phyloP scores from a whole-genome alignment of 257 asterid genomes.

The Knoxia roxburghii region DNA sequence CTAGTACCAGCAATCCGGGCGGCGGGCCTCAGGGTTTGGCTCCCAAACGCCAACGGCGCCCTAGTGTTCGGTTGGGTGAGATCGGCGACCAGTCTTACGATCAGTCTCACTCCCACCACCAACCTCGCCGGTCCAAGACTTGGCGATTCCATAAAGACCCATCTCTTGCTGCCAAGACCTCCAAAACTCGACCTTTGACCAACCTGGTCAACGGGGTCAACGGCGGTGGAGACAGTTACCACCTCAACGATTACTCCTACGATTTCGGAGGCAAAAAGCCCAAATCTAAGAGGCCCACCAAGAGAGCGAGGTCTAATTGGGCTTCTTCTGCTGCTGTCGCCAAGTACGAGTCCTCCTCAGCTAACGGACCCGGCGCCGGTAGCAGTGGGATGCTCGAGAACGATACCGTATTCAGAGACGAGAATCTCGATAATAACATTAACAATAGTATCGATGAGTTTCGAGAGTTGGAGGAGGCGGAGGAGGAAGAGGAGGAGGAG shows the following conservation, averaged over 20 bases:
- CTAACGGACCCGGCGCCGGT: slow-evolving; percentile 19
- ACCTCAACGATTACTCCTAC: slow-evolving; percentile 16
- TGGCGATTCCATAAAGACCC: slow-evolving; percentile 88
- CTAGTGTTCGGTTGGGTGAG: slow-evolving; percentile 96
- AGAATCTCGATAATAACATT: slow-evolving; percentile 23
- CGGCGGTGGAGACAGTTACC: slow-evolving; percentile 15
- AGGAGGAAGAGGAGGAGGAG: slow-evolving; percentile 31
- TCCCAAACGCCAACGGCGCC: slow-evolving; percentile 94
- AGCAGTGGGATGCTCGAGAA: slow-evolving; percentile 34
- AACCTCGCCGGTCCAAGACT: slow-evolving; percentile 47
- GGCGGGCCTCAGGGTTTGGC: slow-evolving; percentile 40
- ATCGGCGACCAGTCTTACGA: slow-evolving; percentile 83
- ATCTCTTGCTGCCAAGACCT: slow-evolving; percentile 58
- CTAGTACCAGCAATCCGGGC: slow-evolving; percentile 23
- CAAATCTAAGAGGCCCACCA: slow-evolving; percentile 60
- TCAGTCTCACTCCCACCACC: slow-evolving; percentile 28
- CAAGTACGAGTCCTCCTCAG: slow-evolving; percentile 36
- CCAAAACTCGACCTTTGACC: slow-evolving; percentile 87
- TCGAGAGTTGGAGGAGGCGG: slow-evolving; percentile 37
- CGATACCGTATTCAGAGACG: slow-evolving; percentile 33
- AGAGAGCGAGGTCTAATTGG: slow-evolving; percentile 80
- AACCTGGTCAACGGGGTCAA: slow-evolving; percentile 65
- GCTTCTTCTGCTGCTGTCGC: slow-evolving; percentile 21
- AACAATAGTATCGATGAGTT: slow-evolving; percentile 30
- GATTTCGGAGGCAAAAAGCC: slow-evolving; percentile 53